Conservation (phyloP, 2,329 filamentous ascomycete species). For the Didymella glomerata region DNA sequence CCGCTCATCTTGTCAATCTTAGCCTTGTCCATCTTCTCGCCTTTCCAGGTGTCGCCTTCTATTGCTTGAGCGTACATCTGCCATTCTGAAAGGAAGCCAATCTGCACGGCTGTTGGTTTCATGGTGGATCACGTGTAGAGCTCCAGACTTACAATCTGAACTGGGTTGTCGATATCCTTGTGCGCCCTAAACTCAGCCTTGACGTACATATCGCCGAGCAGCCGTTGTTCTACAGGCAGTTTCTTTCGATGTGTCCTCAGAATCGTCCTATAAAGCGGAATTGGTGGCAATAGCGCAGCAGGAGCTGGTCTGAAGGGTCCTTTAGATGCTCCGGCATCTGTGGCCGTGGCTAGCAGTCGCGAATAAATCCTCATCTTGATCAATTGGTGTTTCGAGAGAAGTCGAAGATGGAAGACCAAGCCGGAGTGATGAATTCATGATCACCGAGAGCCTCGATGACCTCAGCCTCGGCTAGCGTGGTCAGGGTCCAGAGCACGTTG, state of each 20-base stretch:
- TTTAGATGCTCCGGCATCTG: conserved; percentile 46
- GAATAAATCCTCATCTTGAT: conserved; percentile 42
- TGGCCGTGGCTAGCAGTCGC: conserved; percentile 47
- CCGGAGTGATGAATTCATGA: conserved; percentile 25
- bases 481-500: conserved; percentile 34
- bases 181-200: conserved; percentile 92
- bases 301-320: conserved; percentile 52
- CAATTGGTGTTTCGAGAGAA: background rate
- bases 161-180: conserved; percentile 83
- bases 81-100: conserved; percentile 97
- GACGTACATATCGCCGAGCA: conserved; percentile 91
- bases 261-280: conserved; percentile 87
- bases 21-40: conserved; percentile 79
- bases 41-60: conserved; percentile 86
- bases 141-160: conserved; percentile 75
- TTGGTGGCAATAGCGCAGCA: conserved; percentile 81
- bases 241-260: conserved; percentile 85
- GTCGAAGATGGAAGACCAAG: conserved; percentile 3
- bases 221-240: conserved; percentile 74
- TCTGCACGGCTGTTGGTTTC: conserved; percentile 60
- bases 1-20: conserved; percentile 96
- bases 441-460: conserved; percentile 29
- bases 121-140: background rate
- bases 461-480: conserved; percentile 37
- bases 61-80: conserved; percentile 92